Evolutionary conservation across 805 yeast genomes (phyloP).

Genomic region (Saturnispora galanensis): DNA sequence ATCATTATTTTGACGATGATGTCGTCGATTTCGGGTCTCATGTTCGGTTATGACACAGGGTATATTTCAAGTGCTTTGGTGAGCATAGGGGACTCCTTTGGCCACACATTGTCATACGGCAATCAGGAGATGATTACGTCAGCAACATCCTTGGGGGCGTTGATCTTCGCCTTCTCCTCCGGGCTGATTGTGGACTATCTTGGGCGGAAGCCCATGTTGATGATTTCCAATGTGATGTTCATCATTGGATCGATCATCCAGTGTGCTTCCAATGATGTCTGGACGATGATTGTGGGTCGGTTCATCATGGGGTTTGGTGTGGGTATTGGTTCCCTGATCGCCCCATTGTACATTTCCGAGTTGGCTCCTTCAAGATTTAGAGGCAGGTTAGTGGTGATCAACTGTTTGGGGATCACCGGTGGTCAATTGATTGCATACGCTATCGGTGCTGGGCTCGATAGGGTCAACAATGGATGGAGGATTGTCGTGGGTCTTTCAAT

Average conservation of each 20-base stretch:
- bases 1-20: conserved; percentile 62
- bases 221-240: conserved; percentile 75
- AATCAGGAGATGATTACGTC: conserved; percentile 86
- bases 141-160: conserved; percentile 90
- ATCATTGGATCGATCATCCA: conserved; percentile 80
- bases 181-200: conserved; percentile 74
- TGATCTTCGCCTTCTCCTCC: conserved; percentile 67
- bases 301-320: conserved; percentile 94
- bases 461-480: conserved; percentile 83
- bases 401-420: conserved; percentile 84
- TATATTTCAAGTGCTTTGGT: conserved; percentile 91
- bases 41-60: conserved; percentile 98
- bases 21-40: conserved; percentile 86
- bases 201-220: conserved; percentile 79
- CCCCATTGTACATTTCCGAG: conserved; percentile 90
- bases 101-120: conserved; percentile 54
- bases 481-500: conserved; percentile 82
- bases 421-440: conserved; percentile 94
- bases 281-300: conserved; percentile 91
- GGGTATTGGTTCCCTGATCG: conserved; percentile 85
- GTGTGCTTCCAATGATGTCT: conserved; percentile 66
- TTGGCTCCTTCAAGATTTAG: conserved; percentile 87
- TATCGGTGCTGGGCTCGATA: conserved; percentile 76
- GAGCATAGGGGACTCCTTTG: conserved; percentile 69
- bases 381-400: conserved; percentile 82